phyloP scores from a whole-genome alignment of 164 flowering plant genomes.

The Litsea cubeba region DNA sequence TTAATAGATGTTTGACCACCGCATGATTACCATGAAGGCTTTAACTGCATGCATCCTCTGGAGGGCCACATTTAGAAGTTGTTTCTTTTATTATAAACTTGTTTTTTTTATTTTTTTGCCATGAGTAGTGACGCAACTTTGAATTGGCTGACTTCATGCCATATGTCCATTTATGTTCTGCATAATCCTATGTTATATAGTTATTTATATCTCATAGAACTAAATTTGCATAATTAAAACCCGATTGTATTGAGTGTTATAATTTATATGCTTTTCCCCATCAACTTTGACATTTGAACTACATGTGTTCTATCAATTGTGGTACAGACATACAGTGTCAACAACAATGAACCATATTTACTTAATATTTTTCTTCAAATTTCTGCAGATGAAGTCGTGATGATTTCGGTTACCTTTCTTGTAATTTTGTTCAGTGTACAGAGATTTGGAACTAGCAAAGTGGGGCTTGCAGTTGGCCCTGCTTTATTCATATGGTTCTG shows the following conservation, averaged over 20 bases:
- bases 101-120: too few species aligned
- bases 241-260: not conserved
- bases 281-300: not conserved
- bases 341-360: not conserved
- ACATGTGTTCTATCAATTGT: not conserved
- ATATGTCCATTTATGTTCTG: too few species aligned
- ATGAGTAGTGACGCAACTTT: too few species aligned
- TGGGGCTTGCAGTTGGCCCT: slow-evolving; percentile 93
- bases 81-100: too few species aligned
- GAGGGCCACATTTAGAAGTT: too few species aligned
- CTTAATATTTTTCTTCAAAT: slow-evolving; percentile 3
- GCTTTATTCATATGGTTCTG: slow-evolving; percentile 95
- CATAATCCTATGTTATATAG: too few species aligned
- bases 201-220: not conserved
- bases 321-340: not conserved
- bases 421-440: slow-evolving; percentile 87
- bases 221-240: not conserved
- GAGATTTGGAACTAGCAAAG: slow-evolving; percentile 95
- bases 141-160: too few species aligned
- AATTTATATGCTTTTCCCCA: not conserved
- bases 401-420: slow-evolving; percentile 89
- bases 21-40: too few species aligned
- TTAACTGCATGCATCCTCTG: too few species aligned
- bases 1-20: too few species aligned
- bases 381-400: slow-evolving; percentile 80